Base-by-base conservation (phyloP, 768 basidiomycete genomes). In the Boletus rubroflammeus region DNA sequence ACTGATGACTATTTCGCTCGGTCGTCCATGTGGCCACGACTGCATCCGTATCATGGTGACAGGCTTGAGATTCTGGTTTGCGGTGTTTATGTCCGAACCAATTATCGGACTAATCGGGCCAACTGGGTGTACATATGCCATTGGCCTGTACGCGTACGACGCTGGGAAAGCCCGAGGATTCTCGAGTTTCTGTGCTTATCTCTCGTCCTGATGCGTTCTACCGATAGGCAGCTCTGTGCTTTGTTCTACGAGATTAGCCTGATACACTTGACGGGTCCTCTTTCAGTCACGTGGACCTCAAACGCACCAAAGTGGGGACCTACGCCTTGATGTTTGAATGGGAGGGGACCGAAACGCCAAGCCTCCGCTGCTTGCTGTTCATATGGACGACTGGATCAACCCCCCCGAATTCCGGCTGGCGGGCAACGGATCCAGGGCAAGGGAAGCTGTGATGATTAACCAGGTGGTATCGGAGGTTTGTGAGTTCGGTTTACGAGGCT, bases 241-340 rank as follows among this genome's bases (percentile, higher is more conserved):
- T 41, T 56, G 15, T 47, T 56, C 31, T 48, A 6, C 39, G 14
- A 31, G 19, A 4, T 40, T 42, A 13, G 17, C 13, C 26, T 19
- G 34, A n/a, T 29, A 36, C 44, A 17, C 19, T 39, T 51, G 35
- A 56, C 51, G 17, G 19, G 14, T 7, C 13, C 48, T 44, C 21
- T 48, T 36, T 8, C 42, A 81, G 81, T 32, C 81, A 83, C 62
- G 51, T 72, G 3, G 72, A 69, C 26, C 73, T 86, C 6, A 57
- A 73, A 39, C 75, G 83, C 43, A 80, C 79, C 10, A 78, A 77
- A 55, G 76, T 86, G 53, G 84, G 84, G 59, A 84, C 79, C 0
- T 84, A 80, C 45, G 84, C 80, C 0, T 72, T 86, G n/a, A 69
- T 86, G 2, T 84, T 81, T 62, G 75, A 77, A 21, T 86, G 83